Evolutionary conservation across 306 rosid species (phyloP).

Genomic region (Rubus idaeus): DNA sequence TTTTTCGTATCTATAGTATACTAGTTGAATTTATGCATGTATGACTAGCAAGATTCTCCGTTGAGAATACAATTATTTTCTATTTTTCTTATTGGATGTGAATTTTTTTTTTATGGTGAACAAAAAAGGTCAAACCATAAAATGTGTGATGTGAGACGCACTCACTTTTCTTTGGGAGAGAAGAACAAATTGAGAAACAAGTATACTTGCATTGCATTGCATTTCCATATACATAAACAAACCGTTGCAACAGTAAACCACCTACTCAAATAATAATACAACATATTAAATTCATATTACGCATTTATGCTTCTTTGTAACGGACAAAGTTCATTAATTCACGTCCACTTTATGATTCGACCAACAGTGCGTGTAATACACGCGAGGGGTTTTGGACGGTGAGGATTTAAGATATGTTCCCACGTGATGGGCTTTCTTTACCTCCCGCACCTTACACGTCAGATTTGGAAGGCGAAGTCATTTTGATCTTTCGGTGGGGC

Average conservation of each 20-base stretch:
- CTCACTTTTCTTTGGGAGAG: neutral
- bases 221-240: too few relatives aligned
- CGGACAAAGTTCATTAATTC: neutral
- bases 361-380: neutral
- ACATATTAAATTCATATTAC: neutral
- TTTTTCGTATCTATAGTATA: too few relatives aligned
- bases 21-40: too few relatives aligned
- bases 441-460: neutral
- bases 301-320: neutral
- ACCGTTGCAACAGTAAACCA: neutral
- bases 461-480: neutral
- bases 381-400: neutral
- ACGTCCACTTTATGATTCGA: neutral
- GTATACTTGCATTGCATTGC: too few relatives aligned
- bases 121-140: too few relatives aligned
- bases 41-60: too few relatives aligned
- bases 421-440: constrained; percentile 9
- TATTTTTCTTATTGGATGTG: too few relatives aligned
- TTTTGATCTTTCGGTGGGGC: constrained; percentile 3
- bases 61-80: too few relatives aligned
- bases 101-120: too few relatives aligned
- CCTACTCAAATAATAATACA: neutral
- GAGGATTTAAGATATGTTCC: neutral
- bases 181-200: too few relatives aligned
- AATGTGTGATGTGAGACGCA: neutral